phyloP scores from a whole-genome alignment of 2,329 filamentous ascomycete species.

The Sporothrix variecibatus region DNA sequence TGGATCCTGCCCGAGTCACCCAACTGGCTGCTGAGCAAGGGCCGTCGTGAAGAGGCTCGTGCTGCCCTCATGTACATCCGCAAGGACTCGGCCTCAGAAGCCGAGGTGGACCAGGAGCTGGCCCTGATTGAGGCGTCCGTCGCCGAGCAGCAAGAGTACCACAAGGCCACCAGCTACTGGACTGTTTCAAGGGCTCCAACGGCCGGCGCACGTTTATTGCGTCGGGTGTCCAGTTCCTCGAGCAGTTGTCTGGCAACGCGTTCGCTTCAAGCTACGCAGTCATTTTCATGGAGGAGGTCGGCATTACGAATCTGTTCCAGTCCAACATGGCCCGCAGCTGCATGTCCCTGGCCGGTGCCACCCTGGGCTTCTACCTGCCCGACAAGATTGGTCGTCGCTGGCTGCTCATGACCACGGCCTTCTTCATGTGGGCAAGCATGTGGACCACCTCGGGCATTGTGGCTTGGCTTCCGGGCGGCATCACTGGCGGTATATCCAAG shows the following conservation, averaged over 20 bases:
- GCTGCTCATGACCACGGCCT: not conserved
- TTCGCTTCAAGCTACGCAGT: not conserved
- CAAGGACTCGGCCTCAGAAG: slow-evolving; percentile 2
- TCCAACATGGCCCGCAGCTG: slow-evolving; percentile 1
- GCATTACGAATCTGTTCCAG: not conserved
- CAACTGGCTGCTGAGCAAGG: slow-evolving; percentile 12
- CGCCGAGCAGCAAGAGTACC: slow-evolving; percentile 1
- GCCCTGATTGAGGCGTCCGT: not conserved
- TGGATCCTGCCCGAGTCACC: slow-evolving; percentile 19
- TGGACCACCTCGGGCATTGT: not conserved
- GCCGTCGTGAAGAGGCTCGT: not conserved
- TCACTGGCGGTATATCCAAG: not conserved
- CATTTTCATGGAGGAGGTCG: slow-evolving; percentile 3
- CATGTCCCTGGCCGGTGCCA: not conserved
- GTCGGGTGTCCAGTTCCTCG: not conserved
- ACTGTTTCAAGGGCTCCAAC: slow-evolving; percentile 14
- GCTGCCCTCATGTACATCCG: slow-evolving; percentile 16
- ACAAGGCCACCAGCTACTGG: not conserved
- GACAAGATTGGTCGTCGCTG: slow-evolving; percentile 6
- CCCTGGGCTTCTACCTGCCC: not conserved
- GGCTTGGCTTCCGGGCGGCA: not conserved
- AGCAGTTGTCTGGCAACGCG: not conserved
- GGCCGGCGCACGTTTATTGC: not conserved
- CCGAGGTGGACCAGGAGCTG: slow-evolving; percentile 1
- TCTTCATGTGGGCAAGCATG: not conserved